These are phyloP conservation scores for Simplicillium aogashimaense DNA, from an alignment of 2,329 filamentous ascomycete species.

Conservation along the genomic window DNA sequence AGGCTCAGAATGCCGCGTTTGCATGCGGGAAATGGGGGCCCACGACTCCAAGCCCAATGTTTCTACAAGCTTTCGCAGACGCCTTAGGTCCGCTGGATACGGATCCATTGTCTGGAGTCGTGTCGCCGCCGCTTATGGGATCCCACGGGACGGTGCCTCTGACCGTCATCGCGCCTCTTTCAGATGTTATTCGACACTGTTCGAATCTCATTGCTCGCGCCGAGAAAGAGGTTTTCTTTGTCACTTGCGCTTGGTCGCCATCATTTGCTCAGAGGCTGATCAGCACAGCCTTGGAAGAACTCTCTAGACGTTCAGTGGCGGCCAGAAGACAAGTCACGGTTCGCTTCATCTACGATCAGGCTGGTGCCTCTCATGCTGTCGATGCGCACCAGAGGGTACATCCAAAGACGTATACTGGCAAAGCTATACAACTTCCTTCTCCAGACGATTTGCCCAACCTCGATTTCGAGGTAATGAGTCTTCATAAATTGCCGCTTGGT, in stretches of 20 bases:
- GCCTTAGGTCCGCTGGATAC: conserved; percentile 45
- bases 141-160: conserved; percentile 54
- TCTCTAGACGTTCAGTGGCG: conserved; percentile 53
- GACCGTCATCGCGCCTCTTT: conserved; percentile 45
- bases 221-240: conserved; percentile 61
- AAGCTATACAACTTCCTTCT: conserved; percentile 49
- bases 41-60: conserved; percentile 54
- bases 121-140: conserved; percentile 41
- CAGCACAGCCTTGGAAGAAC: conserved; percentile 57
- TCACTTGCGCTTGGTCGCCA: conserved; percentile 68
- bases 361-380: conserved; percentile 51
- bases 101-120: conserved; percentile 38
- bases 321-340: conserved; percentile 50
- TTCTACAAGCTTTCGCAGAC: conserved; percentile 59
- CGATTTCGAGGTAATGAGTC: conserved; percentile 64
- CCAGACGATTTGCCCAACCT: conserved; percentile 60
- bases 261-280: conserved; percentile 59
- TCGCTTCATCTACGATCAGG: conserved; percentile 69
- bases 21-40: conserved; percentile 60
- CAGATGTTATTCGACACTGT: conserved; percentile 65
- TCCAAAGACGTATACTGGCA: conserved; percentile 46
- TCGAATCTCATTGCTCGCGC: conserved; percentile 67
- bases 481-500: conserved; percentile 58
- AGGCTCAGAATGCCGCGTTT: conserved; percentile 40
- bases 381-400: conserved; percentile 55